These are phyloP conservation scores for Dalbergia cultrata DNA, from an alignment of 306 rosid species.

Conservation along the genomic window DNA sequence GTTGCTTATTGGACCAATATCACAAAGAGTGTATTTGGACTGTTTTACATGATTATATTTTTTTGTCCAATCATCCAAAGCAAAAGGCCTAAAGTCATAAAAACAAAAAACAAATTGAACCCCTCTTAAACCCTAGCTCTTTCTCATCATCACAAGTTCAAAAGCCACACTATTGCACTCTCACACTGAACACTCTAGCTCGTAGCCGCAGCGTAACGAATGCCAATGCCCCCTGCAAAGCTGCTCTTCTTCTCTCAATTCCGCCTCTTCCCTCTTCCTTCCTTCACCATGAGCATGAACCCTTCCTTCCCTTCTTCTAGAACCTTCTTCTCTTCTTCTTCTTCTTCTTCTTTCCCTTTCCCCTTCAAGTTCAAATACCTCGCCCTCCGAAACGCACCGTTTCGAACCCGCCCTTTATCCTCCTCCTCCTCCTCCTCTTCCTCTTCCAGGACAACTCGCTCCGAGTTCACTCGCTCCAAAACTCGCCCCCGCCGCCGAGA, in stretches of 20 bases:
- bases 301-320: conserved; percentile 58
- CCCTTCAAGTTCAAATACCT: conserved; percentile 65
- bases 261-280: conserved; percentile 61
- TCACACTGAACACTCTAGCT: background rate
- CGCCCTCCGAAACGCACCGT: conserved; percentile 43
- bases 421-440: conserved; percentile 48
- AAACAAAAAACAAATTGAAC: no score
- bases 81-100: no score
- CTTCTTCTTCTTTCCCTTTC: conserved; percentile 33
- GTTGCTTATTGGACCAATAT: no score
- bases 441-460: conserved; percentile 38
- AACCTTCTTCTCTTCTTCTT: conserved; percentile 49
- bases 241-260: conserved; percentile 66
- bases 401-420: conserved; percentile 43
- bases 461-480: conserved; percentile 17
- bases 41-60: no score
- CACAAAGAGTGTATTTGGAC: no score
- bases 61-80: no score
- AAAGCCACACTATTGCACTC: no score
- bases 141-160: no score
- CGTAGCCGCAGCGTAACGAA: background rate
- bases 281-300: conserved; percentile 51
- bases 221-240: conserved; percentile 57
- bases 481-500: background rate
- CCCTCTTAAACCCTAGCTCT: no score